phyloP scores from a whole-genome alignment of 108 stramenopile genomes.

The Skeletonema marinoi region DNA sequence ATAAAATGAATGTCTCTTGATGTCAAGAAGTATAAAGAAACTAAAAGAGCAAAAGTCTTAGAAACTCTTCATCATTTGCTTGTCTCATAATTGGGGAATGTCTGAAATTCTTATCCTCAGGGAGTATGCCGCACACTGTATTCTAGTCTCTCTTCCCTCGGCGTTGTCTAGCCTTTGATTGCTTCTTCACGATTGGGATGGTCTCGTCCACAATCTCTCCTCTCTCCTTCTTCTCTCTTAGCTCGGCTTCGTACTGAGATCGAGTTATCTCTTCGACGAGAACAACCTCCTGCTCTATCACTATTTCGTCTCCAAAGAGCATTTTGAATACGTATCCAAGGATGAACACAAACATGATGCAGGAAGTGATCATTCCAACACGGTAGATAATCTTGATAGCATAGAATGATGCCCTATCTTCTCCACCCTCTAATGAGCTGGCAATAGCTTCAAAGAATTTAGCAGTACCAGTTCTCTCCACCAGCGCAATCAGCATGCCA shows the following conservation, averaged over 20 bases:
- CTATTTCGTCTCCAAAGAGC: slow-evolving; percentile 14
- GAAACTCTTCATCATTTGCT: too few relatives aligned
- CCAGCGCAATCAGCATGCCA: neutral
- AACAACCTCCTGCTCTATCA: slow-evolving; percentile 15
- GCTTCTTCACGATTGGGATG: neutral
- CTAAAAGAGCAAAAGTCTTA: neutral
- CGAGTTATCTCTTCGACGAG: slow-evolving; percentile 11
- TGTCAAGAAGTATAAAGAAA: neutral
- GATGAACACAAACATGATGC: slow-evolving; percentile 11
- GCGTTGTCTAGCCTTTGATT: neutral
- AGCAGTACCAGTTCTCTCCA: slow-evolving; percentile 4
- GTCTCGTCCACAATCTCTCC: neutral
- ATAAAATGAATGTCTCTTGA: slow-evolving; percentile 9
- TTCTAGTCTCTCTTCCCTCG: neutral
- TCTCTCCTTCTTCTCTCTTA: neutral
- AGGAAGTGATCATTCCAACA: slow-evolving; percentile 5
- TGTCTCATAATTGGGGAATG: too few relatives aligned
- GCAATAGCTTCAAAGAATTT: slow-evolving; percentile 10
- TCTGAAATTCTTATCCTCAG: too few relatives aligned
- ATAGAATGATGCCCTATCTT: slow-evolving; percentile 8
- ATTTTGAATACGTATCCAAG: neutral
- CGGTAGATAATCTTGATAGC: slow-evolving; percentile 1
- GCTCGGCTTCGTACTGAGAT: slow-evolving; percentile 7
- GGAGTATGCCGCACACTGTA: too few relatives aligned
- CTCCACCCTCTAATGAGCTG: slow-evolving; percentile 13